These are phyloP conservation scores for Crithidia acanthocephali DNA, from an alignment of 208 protist species.

Conservation along the genomic window DNA sequence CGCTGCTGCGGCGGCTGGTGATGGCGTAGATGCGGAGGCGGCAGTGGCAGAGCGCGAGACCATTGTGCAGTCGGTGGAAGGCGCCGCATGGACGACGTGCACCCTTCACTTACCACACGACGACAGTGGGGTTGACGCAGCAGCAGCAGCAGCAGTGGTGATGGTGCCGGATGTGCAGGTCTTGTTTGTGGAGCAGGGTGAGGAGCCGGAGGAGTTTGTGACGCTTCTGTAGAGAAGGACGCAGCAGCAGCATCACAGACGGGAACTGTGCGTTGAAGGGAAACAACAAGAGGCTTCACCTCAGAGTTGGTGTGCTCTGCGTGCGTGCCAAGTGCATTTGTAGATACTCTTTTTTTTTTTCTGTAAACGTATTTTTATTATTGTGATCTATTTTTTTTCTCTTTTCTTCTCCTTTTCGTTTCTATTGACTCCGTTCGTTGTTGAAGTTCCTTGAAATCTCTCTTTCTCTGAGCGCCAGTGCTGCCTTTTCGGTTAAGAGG, in stretches of 20 bases:
- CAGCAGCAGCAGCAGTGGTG: not conserved
- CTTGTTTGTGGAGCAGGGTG: constrained; percentile 55
- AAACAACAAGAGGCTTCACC: not conserved
- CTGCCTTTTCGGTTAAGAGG: constrained; percentile 18
- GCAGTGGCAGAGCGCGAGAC: not conserved
- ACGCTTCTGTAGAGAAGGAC: constrained; percentile 29
- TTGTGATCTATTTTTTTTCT: too few relatives aligned
- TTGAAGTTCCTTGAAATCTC: too few relatives aligned
- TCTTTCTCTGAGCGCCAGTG: too few relatives aligned
- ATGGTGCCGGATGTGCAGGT: constrained; percentile 39
- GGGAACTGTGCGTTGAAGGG: too few relatives aligned
- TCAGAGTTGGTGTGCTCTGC: too few relatives aligned
- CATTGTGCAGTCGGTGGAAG: constrained; percentile 1
- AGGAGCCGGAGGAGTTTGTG: constrained; percentile 81
- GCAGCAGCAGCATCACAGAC: too few relatives aligned
- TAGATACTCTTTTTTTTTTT: too few relatives aligned
- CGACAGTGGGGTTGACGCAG: constrained; percentile 5
- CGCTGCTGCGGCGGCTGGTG: not conserved
- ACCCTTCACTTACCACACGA: constrained; percentile 12
- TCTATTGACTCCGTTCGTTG: too few relatives aligned
- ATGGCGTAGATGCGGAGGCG: too few relatives aligned
- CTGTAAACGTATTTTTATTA: too few relatives aligned
- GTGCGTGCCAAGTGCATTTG: too few relatives aligned
- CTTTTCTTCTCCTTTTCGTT: too few relatives aligned
- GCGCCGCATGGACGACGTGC: constrained; percentile 7